A percentile compares a stretch with the other conserved stretches of the same genome.
Conservation (phyloP, 2,329 filamentous ascomycete species). For the Monosporascus sp. region DNA sequence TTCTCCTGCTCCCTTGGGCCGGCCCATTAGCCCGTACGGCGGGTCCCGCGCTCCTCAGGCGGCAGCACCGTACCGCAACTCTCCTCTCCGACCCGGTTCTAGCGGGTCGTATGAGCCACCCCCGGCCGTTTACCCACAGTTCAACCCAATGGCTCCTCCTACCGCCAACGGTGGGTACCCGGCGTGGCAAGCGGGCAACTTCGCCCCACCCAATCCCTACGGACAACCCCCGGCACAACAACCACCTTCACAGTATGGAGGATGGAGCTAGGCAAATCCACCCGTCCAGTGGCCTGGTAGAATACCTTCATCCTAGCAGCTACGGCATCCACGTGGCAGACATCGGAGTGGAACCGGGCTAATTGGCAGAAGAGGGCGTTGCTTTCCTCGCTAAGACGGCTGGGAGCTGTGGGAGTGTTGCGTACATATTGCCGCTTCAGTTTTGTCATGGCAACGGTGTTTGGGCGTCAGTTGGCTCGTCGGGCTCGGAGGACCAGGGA, state of each 20-base stretch:
- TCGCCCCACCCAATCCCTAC: conserved; percentile 9
- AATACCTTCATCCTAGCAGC: too few species aligned
- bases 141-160: conserved; percentile 19
- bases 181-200: conserved; percentile 19
- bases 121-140: conserved; percentile 27
- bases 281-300: not conserved
- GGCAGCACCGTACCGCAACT: conserved; percentile 45
- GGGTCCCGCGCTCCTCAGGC: conserved; percentile 30
- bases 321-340: too few species aligned
- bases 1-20: conserved; percentile 23
- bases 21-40: conserved; percentile 46
- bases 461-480: too few species aligned
- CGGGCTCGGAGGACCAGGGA: too few species aligned
- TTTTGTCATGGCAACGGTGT: too few species aligned
- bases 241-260: conserved; percentile 10
- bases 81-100: conserved; percentile 45
- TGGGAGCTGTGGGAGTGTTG: too few species aligned
- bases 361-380: too few species aligned
- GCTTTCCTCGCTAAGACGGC: too few species aligned
- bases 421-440: too few species aligned
- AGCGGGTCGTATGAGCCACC: conserved; percentile 39
- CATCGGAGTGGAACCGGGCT: too few species aligned
- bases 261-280: conserved; percentile 6
- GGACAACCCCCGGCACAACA: conserved; percentile 6
- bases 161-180: conserved; percentile 14